Conservation (phyloP, 2,329 filamentous ascomycete genomes). For the Arthrobotrys sphaeroides region DNA sequence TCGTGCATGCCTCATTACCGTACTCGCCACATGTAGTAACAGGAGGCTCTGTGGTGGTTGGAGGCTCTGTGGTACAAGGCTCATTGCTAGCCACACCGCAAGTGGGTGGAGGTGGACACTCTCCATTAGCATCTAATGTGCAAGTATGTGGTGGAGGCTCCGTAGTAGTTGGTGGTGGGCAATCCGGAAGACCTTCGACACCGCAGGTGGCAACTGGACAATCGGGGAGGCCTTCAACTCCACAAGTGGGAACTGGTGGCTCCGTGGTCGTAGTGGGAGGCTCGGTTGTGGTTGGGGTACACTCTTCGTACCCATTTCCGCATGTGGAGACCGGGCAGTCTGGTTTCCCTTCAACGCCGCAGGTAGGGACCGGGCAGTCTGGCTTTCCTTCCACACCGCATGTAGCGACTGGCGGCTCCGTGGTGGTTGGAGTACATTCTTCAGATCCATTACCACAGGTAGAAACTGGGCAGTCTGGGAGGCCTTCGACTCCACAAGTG, state of each 20-base stretch:
- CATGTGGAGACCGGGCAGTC: background rate
- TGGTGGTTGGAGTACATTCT: background rate
- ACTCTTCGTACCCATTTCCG: background rate
- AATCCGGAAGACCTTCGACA: background rate
- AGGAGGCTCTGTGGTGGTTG: background rate
- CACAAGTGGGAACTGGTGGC: background rate
- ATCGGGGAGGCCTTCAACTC: background rate
- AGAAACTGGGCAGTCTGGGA: background rate
- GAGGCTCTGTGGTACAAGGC: background rate
- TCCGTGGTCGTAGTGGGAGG: conserved; percentile 1
- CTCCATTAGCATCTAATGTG: background rate
- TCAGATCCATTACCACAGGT: background rate
- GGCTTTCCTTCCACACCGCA: too few relatives aligned
- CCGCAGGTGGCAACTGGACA: background rate
- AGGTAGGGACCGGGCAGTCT: background rate
- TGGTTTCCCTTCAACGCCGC: too few relatives aligned
- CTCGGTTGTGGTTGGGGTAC: background rate
- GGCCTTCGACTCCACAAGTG: background rate
- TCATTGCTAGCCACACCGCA: background rate
- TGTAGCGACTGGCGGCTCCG: background rate
- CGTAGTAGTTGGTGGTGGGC: background rate
- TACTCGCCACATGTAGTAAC: too few relatives aligned
- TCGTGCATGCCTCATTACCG: too few relatives aligned
- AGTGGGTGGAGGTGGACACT: background rate
- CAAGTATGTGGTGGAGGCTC: background rate